Conservation (phyloP, 1,139 yeast species). For the Suhomyces coccinellae region DNA sequence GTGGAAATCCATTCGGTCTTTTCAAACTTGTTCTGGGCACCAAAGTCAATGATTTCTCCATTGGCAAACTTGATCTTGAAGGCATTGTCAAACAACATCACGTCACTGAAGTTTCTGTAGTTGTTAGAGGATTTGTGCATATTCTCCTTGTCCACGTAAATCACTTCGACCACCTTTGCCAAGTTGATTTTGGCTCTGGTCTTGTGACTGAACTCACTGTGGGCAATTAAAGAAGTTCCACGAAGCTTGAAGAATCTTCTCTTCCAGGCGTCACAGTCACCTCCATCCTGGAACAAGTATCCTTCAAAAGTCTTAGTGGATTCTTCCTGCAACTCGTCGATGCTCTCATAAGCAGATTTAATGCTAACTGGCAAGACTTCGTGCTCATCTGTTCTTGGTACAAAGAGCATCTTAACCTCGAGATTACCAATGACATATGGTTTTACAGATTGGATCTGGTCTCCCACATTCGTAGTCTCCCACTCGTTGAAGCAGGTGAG, state of each 20-base stretch:
- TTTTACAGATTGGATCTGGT: slow-evolving; percentile 34
- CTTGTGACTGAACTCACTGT: slow-evolving; percentile 60
- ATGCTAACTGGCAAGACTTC: slow-evolving; percentile 71
- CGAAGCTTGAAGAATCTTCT: slow-evolving; percentile 60
- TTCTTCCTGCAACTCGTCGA: slow-evolving; percentile 48
- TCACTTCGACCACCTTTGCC: slow-evolving; percentile 56
- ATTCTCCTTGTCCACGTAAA: slow-evolving; percentile 49
- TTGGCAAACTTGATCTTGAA: slow-evolving; percentile 65
- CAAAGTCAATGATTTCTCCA: slow-evolving; percentile 69
- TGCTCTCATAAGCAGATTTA: slow-evolving; percentile 54
- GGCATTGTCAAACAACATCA: slow-evolving; percentile 59
- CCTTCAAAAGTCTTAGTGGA: slow-evolving; percentile 50
- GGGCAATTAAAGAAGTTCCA: slow-evolving; percentile 65
- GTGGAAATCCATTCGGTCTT: slow-evolving; percentile 56
- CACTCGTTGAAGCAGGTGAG: slow-evolving; percentile 80
- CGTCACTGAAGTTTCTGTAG: slow-evolving; percentile 63
- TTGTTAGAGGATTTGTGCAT: slow-evolving; percentile 31
- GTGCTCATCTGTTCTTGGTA: slow-evolving; percentile 56
- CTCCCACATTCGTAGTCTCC: slow-evolving; percentile 48
- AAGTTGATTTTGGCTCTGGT: slow-evolving; percentile 68
- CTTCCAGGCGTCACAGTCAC: slow-evolving; percentile 66
- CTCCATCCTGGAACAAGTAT: slow-evolving; percentile 74
- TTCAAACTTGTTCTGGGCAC: slow-evolving; percentile 60
- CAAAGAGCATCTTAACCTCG: slow-evolving; percentile 69
- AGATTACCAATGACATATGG: slow-evolving; percentile 70